These are phyloP conservation scores for Trichoderma sp. DNA, from an alignment of 2,329 filamentous ascomycete genomes.

Conservation along the genomic window DNA sequence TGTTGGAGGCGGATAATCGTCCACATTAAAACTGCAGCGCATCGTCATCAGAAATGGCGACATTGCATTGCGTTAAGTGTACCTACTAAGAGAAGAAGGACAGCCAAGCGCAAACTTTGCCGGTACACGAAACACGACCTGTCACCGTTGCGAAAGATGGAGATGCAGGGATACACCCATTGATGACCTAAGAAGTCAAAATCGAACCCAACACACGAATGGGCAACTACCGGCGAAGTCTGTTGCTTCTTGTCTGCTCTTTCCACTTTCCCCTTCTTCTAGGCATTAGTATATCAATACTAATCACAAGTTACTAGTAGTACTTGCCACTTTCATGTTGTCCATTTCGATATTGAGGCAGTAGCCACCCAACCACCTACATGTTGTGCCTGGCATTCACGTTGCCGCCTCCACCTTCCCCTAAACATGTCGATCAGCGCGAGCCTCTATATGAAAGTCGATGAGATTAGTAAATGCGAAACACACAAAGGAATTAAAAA, in stretches of 20 bases:
- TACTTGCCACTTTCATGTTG: neutral
- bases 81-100: neutral
- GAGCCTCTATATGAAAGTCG: neutral
- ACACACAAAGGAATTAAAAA: neutral
- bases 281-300: neutral
- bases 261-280: neutral
- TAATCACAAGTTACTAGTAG: neutral
- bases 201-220: neutral
- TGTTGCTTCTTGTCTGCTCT: neutral
- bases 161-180: neutral
- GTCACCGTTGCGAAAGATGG: neutral
- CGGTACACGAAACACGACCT: neutral
- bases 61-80: neutral
- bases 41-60: neutral
- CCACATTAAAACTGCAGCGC: neutral
- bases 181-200: neutral
- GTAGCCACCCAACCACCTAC: too few relatives aligned
- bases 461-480: neutral
- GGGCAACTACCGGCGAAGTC: constrained; percentile 1
- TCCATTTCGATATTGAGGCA: neutral
- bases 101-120: neutral
- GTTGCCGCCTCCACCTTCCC: neutral
- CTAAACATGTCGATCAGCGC: neutral
- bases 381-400: neutral
- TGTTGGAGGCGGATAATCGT: neutral